phyloP scores from a whole-genome alignment of 1,139 yeast genomes.

The Kluyveromyces marxianus region DNA sequence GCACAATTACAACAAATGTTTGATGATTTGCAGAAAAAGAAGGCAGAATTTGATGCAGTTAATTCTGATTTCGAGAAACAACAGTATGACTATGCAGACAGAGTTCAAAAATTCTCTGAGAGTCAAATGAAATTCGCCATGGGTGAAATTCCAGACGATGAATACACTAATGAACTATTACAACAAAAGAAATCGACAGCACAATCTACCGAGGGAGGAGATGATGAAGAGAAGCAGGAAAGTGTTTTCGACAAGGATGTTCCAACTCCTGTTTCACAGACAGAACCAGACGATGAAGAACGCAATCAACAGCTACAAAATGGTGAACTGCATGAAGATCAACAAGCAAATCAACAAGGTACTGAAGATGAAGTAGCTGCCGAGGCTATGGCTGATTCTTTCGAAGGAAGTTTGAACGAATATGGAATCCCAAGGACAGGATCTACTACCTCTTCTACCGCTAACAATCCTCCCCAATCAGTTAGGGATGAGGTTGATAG shows the following conservation, averaged over 20 bases:
- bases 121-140: slow-evolving; percentile 31
- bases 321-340: slow-evolving; percentile 23
- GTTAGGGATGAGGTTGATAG: slow-evolving; percentile 36
- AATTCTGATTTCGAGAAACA: slow-evolving; percentile 33
- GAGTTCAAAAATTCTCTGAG: slow-evolving; percentile 33
- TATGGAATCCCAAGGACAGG: slow-evolving; percentile 49
- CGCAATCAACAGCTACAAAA: slow-evolving; percentile 18
- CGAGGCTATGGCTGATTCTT: slow-evolving; percentile 22
- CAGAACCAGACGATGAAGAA: slow-evolving; percentile 31
- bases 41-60: slow-evolving; percentile 31
- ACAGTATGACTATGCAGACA: slow-evolving; percentile 33
- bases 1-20: slow-evolving; percentile 30
- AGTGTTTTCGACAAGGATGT: slow-evolving; percentile 31
- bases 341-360: slow-evolving; percentile 12
- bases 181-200: slow-evolving; percentile 1
- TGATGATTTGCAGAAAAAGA: slow-evolving; percentile 31
- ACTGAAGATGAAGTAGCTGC: slow-evolving; percentile 26
- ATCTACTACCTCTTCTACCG: slow-evolving; percentile 83
- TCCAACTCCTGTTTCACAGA: slow-evolving; percentile 29
- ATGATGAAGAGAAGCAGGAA: slow-evolving; percentile 23
- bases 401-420: slow-evolving; percentile 30
- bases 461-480: slow-evolving; percentile 84
- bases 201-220: slow-evolving; percentile 9
- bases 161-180: slow-evolving; percentile 21
- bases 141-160: slow-evolving; percentile 29